Conservation (phyloP, 2,329 filamentous ascomycete species). For the Verticillium alfalfae region DNA sequence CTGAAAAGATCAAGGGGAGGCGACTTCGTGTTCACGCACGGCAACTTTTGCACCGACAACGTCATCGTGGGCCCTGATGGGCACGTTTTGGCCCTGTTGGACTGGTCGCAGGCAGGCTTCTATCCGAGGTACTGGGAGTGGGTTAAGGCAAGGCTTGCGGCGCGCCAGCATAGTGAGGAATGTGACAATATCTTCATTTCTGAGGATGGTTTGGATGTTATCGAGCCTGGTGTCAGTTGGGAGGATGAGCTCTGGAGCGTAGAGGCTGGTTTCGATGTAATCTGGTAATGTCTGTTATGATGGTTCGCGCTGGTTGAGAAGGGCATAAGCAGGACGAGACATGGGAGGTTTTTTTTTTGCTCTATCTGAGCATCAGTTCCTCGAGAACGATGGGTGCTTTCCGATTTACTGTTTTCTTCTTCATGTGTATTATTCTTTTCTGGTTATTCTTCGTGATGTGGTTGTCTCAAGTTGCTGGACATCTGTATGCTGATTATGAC, state of each 20-base stretch:
- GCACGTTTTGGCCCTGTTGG: slow-evolving; percentile 3
- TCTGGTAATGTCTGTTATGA: background rate
- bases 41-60: slow-evolving; percentile 7
- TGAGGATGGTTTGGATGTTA: slow-evolving; percentile 1
- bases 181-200: slow-evolving; percentile 2
- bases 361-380: background rate
- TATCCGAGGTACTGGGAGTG: slow-evolving; percentile 10
- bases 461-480: no score
- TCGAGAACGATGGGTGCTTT: no score
- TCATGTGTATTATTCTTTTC: no score
- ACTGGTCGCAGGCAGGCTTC: slow-evolving; percentile 8
- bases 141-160: slow-evolving; percentile 4
- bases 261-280: background rate
- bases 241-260: background rate
- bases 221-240: background rate
- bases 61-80: background rate
- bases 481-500: no score
- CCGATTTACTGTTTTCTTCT: no score
- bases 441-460: no score
- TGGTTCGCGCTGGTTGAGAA: background rate
- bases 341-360: background rate
- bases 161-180: background rate
- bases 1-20: background rate
- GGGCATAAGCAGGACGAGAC: background rate
- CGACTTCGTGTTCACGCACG: slow-evolving; percentile 6